Base-by-base conservation (phyloP, 148 eudicot species). In the Nepenthes mirabilis region DNA sequence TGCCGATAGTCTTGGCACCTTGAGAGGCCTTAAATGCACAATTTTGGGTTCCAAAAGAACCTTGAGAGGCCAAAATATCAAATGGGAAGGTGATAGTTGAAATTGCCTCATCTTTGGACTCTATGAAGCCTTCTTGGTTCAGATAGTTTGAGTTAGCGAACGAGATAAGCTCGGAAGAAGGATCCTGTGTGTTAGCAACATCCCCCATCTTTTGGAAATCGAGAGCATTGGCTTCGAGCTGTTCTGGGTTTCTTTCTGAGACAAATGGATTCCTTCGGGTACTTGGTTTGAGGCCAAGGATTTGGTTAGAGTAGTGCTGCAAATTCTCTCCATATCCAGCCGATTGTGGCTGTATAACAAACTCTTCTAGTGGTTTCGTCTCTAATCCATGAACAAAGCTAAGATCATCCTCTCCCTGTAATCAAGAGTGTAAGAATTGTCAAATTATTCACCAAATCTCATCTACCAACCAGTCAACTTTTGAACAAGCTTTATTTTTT, bases 381-480 rank as follows among this genome's bases (percentile, higher is more conserved):
- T 74, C 65, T 72, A 72, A 78, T 14, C 70, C 72, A 69, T 72
- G 70, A 2, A 68, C 43, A 70, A 80, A 82, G 62, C 77, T 57
- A 58, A 69, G 47, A 59, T 85, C 84, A 60, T 77, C 86, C 80
- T 79, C 68, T 65, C 76, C 87, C 91, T 85, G 64, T 40, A 56
- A 64, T 40, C 12, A 35, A 6, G 7, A 60, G 52, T 34, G 33
- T 14, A 48, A 9, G 11, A 2, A 49, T 61, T 40, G 4, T 40
- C 45, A 40, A 4, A 40, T 40, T 40, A 1, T 40, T 40, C 45
- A 4, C 45, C 4, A 40, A 40, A 40, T 40, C 8, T 40, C 45
- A 3, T 8, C 4, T 3, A 40, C 8, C 45, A 40, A 40, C 45
- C 4, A 4, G 8, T 4, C 45, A 40, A 40, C 45, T 40, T 40